These are phyloP conservation scores for Metschnikowia lochheadii DNA, from an alignment of 805 yeast species.

Conservation along the genomic window DNA sequence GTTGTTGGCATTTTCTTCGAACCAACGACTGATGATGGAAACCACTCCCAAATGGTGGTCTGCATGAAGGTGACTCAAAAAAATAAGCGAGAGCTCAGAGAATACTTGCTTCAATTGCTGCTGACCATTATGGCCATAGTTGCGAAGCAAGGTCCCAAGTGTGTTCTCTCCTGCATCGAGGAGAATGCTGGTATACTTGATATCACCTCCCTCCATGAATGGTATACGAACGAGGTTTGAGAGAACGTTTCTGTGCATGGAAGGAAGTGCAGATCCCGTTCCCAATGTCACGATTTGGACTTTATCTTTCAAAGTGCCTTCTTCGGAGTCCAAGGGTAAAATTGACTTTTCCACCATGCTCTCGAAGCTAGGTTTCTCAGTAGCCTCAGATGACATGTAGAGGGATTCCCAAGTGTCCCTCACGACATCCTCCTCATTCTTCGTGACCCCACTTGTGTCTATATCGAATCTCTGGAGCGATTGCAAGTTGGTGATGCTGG, in stretches of 20 bases:
- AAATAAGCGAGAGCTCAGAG: slow-evolving; percentile 59
- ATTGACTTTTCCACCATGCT: slow-evolving; percentile 14
- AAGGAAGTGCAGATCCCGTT: slow-evolving; percentile 90
- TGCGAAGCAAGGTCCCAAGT: slow-evolving; percentile 62
- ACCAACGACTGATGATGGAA: slow-evolving; percentile 69
- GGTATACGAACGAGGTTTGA: slow-evolving; percentile 78
- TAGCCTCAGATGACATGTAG: slow-evolving; percentile 12
- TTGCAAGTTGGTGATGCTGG: slow-evolving; percentile 22
- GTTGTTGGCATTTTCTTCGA: slow-evolving; percentile 31
- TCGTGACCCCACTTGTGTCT: slow-evolving; percentile 19
- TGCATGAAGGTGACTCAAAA: slow-evolving; percentile 89
- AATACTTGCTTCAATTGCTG: slow-evolving; percentile 40
- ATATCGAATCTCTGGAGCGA: slow-evolving; percentile 29
- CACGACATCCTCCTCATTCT: slow-evolving; percentile 18
- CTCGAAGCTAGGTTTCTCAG: slow-evolving; percentile 21
- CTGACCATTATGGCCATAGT: slow-evolving; percentile 47
- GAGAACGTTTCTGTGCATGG: slow-evolving; percentile 78
- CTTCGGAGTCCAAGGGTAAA: slow-evolving; percentile 16
- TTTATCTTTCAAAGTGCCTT: slow-evolving; percentile 38
- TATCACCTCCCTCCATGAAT: slow-evolving; percentile 19
- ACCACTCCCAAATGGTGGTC: slow-evolving; percentile 91
- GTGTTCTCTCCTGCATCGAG: slow-evolving; percentile 98
- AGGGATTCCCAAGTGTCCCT: slow-evolving; percentile 26
- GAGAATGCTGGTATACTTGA: slow-evolving; percentile 45
- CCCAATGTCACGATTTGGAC: slow-evolving; percentile 78